Conservation (phyloP, 2,329 filamentous ascomycete genomes). For the Passalora sequoiae region DNA sequence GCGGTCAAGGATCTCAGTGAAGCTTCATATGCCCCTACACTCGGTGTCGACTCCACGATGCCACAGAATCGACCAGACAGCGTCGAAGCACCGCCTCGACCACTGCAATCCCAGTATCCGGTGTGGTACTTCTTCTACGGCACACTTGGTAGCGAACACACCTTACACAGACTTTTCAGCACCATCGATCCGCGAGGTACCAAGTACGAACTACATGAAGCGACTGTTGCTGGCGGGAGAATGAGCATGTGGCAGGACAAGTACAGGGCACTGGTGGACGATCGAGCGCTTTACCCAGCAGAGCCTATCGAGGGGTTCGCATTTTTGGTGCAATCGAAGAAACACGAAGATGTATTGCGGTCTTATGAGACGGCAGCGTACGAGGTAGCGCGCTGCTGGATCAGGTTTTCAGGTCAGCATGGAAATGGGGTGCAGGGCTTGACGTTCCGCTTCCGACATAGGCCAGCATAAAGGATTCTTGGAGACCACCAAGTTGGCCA, state of each 20-base stretch:
- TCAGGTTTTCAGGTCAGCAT: too few species aligned
- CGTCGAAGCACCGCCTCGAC: neutral
- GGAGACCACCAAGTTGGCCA: too few species aligned
- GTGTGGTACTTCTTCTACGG: constrained; percentile 1
- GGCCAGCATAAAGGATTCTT: too few species aligned
- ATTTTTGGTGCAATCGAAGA: neutral
- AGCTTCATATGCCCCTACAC: neutral
- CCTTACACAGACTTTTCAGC: neutral
- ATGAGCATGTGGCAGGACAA: neutral
- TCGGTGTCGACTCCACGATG: neutral
- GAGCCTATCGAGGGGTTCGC: neutral
- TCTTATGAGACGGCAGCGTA: neutral
- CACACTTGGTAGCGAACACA: neutral
- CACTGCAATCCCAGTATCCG: neutral
- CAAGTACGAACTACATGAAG: neutral
- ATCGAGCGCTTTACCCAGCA: neutral
- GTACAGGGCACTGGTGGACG: neutral
- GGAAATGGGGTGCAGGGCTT: too few species aligned
- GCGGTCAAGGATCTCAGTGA: neutral
- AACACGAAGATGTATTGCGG: neutral
- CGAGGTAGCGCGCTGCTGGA: neutral
- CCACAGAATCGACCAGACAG: neutral
- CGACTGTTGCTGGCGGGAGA: neutral
- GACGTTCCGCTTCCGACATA: too few species aligned
- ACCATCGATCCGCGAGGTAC: neutral